phyloP scores from a whole-genome alignment of 2,329 filamentous ascomycete species.

The Cordyceps militaris region DNA sequence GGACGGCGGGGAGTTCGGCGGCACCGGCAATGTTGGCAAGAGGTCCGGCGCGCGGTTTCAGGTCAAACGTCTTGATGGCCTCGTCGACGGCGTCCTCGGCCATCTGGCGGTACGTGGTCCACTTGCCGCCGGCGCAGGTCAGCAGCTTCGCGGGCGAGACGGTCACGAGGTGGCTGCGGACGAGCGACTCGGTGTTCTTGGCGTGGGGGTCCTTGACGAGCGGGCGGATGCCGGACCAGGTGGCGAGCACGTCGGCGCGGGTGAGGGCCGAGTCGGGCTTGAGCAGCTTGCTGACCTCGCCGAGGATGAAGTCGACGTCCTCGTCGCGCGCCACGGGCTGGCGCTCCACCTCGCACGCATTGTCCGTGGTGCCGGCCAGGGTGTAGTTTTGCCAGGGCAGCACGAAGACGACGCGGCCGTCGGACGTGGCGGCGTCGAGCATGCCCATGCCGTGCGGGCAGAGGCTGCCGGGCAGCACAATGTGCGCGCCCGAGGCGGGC shows the following conservation, averaged over 20 bases:
- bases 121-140: slow-evolving; percentile 78
- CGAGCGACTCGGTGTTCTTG: slow-evolving; percentile 74
- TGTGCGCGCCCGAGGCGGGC: slow-evolving; percentile 74
- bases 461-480: slow-evolving; percentile 73
- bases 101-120: slow-evolving; percentile 88
- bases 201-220: slow-evolving; percentile 75
- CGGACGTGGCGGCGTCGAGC: slow-evolving; percentile 73
- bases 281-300: slow-evolving; percentile 69
- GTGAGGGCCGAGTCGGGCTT: slow-evolving; percentile 69
- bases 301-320: slow-evolving; percentile 76
- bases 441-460: slow-evolving; percentile 75
- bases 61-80: slow-evolving; percentile 59
- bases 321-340: slow-evolving; percentile 68
- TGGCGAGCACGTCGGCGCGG: slow-evolving; percentile 68
- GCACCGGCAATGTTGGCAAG: slow-evolving; percentile 62
- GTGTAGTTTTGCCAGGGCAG: slow-evolving; percentile 83
- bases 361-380: slow-evolving; percentile 76
- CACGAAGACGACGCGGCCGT: slow-evolving; percentile 84
- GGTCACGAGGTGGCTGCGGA: slow-evolving; percentile 74
- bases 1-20: slow-evolving; percentile 27
- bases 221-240: slow-evolving; percentile 75
- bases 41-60: slow-evolving; percentile 41
- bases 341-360: slow-evolving; percentile 58
- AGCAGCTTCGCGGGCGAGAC: slow-evolving; percentile 68
- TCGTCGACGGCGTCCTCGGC: slow-evolving; percentile 79